phyloP scores from a whole-genome alignment of 2,329 filamentous ascomycete genomes.

The Aureobasidium uvarum region DNA sequence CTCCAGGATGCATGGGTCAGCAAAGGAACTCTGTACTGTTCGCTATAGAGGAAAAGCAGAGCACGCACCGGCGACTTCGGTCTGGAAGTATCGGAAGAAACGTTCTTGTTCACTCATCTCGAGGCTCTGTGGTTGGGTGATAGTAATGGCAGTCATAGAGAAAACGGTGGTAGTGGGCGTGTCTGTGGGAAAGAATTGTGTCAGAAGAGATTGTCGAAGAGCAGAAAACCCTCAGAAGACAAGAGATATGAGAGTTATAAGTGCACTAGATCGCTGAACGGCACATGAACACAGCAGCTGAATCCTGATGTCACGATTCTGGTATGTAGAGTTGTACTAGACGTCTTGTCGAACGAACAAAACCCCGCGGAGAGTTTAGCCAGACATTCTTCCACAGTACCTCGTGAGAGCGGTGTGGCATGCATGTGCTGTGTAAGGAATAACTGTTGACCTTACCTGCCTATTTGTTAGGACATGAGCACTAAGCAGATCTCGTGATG shows the following conservation, averaged over 20 bases:
- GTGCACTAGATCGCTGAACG: not conserved
- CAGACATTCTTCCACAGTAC: not conserved
- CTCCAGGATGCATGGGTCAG: conserved; percentile 9
- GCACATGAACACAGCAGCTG: conserved; percentile 13
- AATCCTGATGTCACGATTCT: conserved; percentile 21
- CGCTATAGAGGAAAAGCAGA: not conserved
- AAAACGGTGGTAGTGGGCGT: not conserved
- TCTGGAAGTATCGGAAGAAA: conserved; percentile 82
- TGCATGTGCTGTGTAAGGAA: not conserved
- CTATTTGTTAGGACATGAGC: not conserved
- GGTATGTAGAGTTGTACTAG: conserved; percentile 15
- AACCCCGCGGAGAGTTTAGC: not conserved
- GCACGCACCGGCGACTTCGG: conserved; percentile 65
- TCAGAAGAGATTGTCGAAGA: conserved; percentile 1
- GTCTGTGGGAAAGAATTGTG: not conserved
- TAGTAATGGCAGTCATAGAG: conserved; percentile 22
- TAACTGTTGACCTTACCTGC: not conserved
- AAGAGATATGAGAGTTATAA: not conserved
- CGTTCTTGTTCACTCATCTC: conserved; percentile 47
- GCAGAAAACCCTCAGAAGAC: not conserved
- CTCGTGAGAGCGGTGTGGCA: not conserved
- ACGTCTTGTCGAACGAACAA: conserved; percentile 8
- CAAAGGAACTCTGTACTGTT: not conserved
- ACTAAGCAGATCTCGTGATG: not conserved
- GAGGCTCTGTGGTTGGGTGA: not conserved